Evolutionary conservation across 139 green algal species (phyloP).

Genomic region (Chlorella sp.): DNA sequence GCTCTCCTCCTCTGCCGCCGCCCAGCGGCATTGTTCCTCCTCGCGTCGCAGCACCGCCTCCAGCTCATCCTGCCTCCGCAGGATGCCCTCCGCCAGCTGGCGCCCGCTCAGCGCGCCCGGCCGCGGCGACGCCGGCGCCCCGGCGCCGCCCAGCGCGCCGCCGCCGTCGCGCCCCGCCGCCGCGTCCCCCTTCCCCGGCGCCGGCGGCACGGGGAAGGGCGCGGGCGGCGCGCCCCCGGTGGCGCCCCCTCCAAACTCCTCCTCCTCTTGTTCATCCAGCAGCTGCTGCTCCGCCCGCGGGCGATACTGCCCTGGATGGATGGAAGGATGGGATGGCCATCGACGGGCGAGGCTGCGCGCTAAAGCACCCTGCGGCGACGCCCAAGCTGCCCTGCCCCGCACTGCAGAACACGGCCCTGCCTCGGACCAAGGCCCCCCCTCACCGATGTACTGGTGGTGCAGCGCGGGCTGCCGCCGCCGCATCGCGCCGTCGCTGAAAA

Average conservation of each 20-base stretch:
- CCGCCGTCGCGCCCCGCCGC: not conserved
- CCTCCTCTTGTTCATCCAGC: too few relatives aligned
- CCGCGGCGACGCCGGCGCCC: not conserved
- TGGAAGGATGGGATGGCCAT: not conserved
- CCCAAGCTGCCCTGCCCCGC: too few relatives aligned
- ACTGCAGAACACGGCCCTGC: not conserved
- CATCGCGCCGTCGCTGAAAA: conserved; percentile 75
- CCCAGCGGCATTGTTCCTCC: conserved; percentile 37
- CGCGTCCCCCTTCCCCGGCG: not conserved
- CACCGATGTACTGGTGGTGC: conserved; percentile 72
- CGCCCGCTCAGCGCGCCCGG: not conserved
- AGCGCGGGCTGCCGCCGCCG: conserved; percentile 61
- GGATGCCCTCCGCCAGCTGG: conserved; percentile 38
- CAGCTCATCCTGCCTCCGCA: conserved; percentile 58
- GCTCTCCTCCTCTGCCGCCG: conserved; percentile 39
- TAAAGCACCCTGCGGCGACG: not conserved
- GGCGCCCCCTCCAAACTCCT: not conserved
- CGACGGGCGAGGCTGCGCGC: not conserved
- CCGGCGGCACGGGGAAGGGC: not conserved
- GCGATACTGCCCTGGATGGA: not conserved
- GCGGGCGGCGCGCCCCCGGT: not conserved
- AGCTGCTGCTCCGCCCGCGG: not conserved
- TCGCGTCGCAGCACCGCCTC: conserved; percentile 16
- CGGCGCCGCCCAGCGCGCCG: not conserved
- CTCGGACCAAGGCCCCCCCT: conserved; percentile 21